These are phyloP conservation scores for Phytopythium oedochilum DNA, from an alignment of 352 stramenopile genomes.

Conservation along the genomic window DNA sequence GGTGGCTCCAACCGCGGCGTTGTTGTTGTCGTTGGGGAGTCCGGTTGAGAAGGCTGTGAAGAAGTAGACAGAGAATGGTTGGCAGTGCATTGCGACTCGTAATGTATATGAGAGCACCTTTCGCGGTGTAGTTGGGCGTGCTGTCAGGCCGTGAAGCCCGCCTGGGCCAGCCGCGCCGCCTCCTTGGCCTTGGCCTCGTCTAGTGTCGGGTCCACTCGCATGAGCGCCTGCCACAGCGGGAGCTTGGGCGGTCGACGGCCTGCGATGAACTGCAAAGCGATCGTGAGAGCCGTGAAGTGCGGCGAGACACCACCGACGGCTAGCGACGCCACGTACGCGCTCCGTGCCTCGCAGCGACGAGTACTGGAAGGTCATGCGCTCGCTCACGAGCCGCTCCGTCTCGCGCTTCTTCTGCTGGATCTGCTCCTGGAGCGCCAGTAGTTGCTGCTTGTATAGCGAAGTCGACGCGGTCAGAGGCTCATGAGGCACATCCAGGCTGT, in stretches of 20 bases:
- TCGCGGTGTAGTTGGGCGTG: too few relatives aligned
- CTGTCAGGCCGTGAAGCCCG: neutral
- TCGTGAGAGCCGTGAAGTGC: too few relatives aligned
- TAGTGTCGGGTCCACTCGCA: conserved; percentile 59
- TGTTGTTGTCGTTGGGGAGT: too few relatives aligned
- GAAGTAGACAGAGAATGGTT: too few relatives aligned
- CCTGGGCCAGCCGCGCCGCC: conserved; percentile 21
- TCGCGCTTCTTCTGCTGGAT: conserved; percentile 66
- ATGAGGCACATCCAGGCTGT: conserved; percentile 31
- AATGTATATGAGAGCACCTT: too few relatives aligned
- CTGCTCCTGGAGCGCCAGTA: conserved; percentile 51
- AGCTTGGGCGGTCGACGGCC: conserved; percentile 40
- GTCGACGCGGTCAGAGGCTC: conserved; percentile 27
- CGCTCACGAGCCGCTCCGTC: conserved; percentile 51
- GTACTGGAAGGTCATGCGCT: conserved; percentile 58
- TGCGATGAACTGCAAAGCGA: conserved; percentile 52
- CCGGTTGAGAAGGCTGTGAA: too few relatives aligned
- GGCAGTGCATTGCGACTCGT: too few relatives aligned
- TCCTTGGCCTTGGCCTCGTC: conserved; percentile 45
- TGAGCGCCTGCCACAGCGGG: conserved; percentile 63
- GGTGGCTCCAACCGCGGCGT: too few relatives aligned
- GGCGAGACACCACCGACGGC: neutral
- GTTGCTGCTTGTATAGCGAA: conserved; percentile 67
- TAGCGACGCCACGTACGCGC: conserved; percentile 19
- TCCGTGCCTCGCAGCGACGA: conserved; percentile 49